Base-by-base conservation (phyloP, 768 basidiomycete species). In the Boletus rex-veris region DNA sequence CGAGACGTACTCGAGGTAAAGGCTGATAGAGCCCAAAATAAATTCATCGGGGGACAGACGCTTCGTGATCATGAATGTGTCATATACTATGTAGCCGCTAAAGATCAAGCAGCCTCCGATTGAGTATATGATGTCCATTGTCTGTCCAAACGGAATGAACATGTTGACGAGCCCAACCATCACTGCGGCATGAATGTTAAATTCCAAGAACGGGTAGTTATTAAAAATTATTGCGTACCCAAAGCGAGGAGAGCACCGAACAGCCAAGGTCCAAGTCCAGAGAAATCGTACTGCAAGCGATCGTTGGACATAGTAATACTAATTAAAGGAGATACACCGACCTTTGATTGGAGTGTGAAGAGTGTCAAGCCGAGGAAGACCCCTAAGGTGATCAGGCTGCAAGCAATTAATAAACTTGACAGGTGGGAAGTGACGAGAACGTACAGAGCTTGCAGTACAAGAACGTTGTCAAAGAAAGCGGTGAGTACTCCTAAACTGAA, bases 341-440 rank as follows among this genome's bases (percentile, higher is more conserved):
- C 90, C 79, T 96, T 96, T 53, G 90, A 91, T 70, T 96, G 94
- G 68, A 97, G 77, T 1, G 97, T 98, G 76, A 97, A 98, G 48
- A 98, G 70, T 0, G 95, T 98, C 57, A 99, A 73, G 7, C 95
- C 97, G 38, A 92, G 71, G 80, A 99, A 98, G 42, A 98, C 86
- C 14, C 93, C 93, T 3, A 90, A 74, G 1, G 95, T 97, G 64
- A 98, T 92, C 48, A 96, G 71, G 49, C 88, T 87, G 67, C 33
- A 38, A 41, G 39, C 50, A 35, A 62, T 64, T 31, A 62, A 52
- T 51, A 28, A 38, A 42, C 45, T 5, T 12, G 31, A 44, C 45
- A 19, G 38, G 28, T 44, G 18, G 31, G 42, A 14, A 36, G 30
- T 30, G 40, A 28, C 30, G 52, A 42, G 37, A 50, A 72, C 86